Conservation (phyloP, 148 eudicot genomes). For the Spergularia bocconei region DNA sequence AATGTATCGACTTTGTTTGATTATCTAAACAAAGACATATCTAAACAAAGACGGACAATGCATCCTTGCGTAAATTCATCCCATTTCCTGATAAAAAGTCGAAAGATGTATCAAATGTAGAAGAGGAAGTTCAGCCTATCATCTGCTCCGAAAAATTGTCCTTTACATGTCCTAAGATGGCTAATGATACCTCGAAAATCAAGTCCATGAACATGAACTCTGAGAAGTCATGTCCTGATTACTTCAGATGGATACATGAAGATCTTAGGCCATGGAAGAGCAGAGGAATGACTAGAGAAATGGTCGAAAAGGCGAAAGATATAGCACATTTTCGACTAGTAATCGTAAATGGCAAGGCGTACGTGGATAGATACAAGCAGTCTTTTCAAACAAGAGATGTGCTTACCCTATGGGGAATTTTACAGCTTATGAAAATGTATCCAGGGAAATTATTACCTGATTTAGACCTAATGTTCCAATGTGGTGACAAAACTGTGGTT, state of each 20-base stretch:
- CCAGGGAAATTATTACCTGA: conserved; percentile 60
- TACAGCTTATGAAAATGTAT: conserved; percentile 56
- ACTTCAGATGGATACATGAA: conserved; percentile 32
- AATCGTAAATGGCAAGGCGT: conserved; percentile 55
- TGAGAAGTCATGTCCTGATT: conserved; percentile 23
- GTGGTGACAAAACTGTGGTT: conserved; percentile 45
- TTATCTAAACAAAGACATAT: neutral
- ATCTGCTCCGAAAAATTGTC: conserved; percentile 11
- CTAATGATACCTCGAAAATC: neutral
- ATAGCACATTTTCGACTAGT: conserved; percentile 48
- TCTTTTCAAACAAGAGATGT: conserved; percentile 53
- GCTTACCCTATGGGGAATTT: conserved; percentile 50
- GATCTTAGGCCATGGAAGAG: conserved; percentile 32
- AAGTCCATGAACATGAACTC: neutral
- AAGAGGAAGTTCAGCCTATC: neutral
- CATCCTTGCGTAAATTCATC: neutral
- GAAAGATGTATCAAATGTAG: neutral
- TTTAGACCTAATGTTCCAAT: conserved; percentile 58
- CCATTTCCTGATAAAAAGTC: neutral
- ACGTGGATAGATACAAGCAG: conserved; percentile 41
- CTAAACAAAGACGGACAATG: conserved; percentile 2
- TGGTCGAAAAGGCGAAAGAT: conserved; percentile 4
- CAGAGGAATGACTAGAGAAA: conserved; percentile 20
- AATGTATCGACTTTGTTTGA: neutral
- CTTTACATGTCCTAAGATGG: neutral